Percentiles rank a stretch among this genome's conserved stretches.
Conservation (phyloP, 2,329 filamentous ascomycete species). For the Nothophaeocryptopus gaeumannii region DNA sequence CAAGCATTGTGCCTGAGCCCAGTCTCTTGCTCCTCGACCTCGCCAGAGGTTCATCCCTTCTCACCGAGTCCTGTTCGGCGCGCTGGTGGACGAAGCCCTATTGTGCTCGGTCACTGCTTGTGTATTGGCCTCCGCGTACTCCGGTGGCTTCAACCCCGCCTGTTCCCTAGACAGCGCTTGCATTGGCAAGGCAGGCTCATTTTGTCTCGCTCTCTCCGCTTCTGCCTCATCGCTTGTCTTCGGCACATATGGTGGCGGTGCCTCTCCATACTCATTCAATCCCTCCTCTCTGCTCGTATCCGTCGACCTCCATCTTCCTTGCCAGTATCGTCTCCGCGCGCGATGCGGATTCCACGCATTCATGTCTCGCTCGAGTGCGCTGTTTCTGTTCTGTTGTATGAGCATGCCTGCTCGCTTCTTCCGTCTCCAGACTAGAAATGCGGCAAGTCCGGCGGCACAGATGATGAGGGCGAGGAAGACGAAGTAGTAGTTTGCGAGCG, state of each 20-base stretch:
- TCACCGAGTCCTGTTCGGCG: too few species aligned
- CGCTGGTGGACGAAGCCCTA: too few species aligned
- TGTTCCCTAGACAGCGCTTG: slow-evolving; percentile 39
- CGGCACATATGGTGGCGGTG: slow-evolving; percentile 60
- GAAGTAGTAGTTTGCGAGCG: slow-evolving; percentile 52
- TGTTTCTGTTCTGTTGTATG: slow-evolving; percentile 8
- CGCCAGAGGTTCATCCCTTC: too few species aligned
- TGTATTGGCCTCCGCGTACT: slow-evolving; percentile 35
- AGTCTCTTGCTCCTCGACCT: too few species aligned
- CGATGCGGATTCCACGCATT: slow-evolving; percentile 12
- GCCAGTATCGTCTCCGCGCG: slow-evolving; percentile 30
- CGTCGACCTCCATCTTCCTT: slow-evolving; percentile 19
- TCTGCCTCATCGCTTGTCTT: slow-evolving; percentile 29
- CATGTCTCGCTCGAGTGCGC: slow-evolving; percentile 19
- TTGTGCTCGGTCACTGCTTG: not conserved
- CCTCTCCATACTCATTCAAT: slow-evolving; percentile 62
- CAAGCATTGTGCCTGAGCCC: too few species aligned
- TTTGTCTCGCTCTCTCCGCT: slow-evolving; percentile 7
- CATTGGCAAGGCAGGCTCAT: slow-evolving; percentile 36
- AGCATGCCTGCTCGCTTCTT: slow-evolving; percentile 32
- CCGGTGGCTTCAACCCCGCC: slow-evolving; percentile 40
- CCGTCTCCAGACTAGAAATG: slow-evolving; percentile 47
- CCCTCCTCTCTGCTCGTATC: slow-evolving; percentile 50
- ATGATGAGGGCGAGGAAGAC: slow-evolving; percentile 56
- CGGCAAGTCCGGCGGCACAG: slow-evolving; percentile 43